These are phyloP conservation scores for Naganishia onofrii DNA, from an alignment of 768 basidiomycete species.

Conservation along the genomic window DNA sequence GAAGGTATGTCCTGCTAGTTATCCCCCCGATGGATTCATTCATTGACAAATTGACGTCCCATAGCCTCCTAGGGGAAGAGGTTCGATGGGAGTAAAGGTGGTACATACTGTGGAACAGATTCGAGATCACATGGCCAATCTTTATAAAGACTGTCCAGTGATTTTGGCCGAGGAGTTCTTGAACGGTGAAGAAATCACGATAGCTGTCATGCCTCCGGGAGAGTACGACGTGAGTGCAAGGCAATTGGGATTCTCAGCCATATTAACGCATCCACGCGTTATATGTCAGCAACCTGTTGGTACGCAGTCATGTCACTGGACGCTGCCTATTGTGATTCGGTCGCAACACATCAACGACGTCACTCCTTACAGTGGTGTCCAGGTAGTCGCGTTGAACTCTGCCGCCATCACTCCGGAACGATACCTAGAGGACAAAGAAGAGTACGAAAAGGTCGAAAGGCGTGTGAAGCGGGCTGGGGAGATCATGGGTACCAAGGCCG, in stretches of 20 bases:
- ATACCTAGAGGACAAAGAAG: slow-evolving; percentile 31
- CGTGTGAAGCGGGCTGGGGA: slow-evolving; percentile 35
- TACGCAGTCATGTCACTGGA: slow-evolving; percentile 35
- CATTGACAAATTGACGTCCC: not conserved
- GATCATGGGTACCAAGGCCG: slow-evolving; percentile 30
- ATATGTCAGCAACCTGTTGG: slow-evolving; percentile 32
- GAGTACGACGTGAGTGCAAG: slow-evolving; percentile 35
- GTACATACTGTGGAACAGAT: slow-evolving; percentile 36
- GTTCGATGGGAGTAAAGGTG: slow-evolving; percentile 42
- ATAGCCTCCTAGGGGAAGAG: slow-evolving; percentile 45
- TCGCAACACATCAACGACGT: slow-evolving; percentile 42
- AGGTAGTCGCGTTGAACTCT: slow-evolving; percentile 43
- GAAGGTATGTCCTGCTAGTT: slow-evolving; percentile 13
- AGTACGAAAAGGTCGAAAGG: slow-evolving; percentile 32
- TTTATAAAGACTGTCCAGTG: slow-evolving; percentile 1
- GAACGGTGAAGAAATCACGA: slow-evolving; percentile 44
- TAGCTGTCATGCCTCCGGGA: slow-evolving; percentile 47
- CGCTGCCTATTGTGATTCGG: slow-evolving; percentile 42
- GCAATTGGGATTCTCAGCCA: not conserved
- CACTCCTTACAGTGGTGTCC: slow-evolving; percentile 44
- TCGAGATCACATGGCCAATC: not conserved
- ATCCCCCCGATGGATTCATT: no score
- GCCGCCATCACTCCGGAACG: slow-evolving; percentile 35
- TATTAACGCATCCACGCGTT: not conserved
- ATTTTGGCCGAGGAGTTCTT: slow-evolving; percentile 36